Conservation (phyloP, 1,139 yeast genomes). For the Zygoascus meyerae region DNA sequence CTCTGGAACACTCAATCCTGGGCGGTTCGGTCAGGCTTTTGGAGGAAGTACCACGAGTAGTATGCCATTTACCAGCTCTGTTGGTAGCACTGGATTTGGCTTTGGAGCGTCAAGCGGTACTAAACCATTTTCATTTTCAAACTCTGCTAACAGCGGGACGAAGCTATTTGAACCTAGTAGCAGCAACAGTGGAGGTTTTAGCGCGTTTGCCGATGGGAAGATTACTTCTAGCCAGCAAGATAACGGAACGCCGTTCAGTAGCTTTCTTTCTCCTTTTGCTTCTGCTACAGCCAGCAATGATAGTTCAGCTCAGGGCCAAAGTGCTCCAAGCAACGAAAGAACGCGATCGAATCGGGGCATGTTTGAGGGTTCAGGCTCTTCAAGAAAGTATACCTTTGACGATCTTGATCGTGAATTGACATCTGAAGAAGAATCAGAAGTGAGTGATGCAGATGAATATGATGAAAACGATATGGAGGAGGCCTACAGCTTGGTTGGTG, state of each 20-base stretch:
- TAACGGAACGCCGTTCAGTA: too few species aligned
- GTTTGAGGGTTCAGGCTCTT: too few species aligned
- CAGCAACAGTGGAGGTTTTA: neutral
- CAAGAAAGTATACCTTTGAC: too few species aligned
- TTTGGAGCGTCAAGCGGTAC: neutral
- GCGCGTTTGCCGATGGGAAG: too few species aligned
- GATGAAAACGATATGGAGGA: conserved; percentile 4
- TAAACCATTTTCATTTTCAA: neutral
- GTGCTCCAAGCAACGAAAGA: too few species aligned
- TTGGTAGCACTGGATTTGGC: neutral
- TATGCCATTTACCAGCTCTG: neutral
- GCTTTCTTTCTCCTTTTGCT: neutral
- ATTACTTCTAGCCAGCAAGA: too few species aligned
- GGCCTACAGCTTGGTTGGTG: neutral
- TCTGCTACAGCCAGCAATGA: too few species aligned
- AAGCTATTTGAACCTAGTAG: neutral
- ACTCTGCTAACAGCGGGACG: neutral
- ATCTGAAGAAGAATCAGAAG: neutral
- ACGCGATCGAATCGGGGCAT: too few species aligned
- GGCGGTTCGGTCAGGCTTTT: neutral
- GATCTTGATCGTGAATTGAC: too few species aligned
- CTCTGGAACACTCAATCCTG: neutral
- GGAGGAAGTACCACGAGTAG: conserved; percentile 1
- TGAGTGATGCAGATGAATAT: neutral
- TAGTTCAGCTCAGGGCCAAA: too few species aligned